Base-by-base conservation (phyloP, 352 stramenopile species). In the Phytopythium sindhum region DNA sequence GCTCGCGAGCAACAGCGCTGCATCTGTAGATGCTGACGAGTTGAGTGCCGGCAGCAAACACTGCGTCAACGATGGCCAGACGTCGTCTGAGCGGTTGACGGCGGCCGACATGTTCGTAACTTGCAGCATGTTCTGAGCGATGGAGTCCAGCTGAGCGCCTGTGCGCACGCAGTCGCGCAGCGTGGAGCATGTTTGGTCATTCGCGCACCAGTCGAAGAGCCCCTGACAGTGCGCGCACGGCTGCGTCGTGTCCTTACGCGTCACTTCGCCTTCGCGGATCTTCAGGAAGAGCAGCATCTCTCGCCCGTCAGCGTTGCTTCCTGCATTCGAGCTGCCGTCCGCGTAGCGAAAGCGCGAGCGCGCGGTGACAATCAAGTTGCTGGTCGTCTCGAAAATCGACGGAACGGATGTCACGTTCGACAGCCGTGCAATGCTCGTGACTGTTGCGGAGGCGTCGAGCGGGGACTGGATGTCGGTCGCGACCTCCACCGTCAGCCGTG, bases 181-280 rank as follows among this genome's bases (percentile, higher is more conserved):
- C n/a, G 62, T 60, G 11, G 72, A 60, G 63, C 80, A 89, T n/a
- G 35, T 56, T 9, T 70, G 19, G 42, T 89, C 70, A 21, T 64
- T 71, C 26, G 63, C 17, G 35, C 80, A 86, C 70, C 69, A 84
- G 29, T 86, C 77, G 50, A 69, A 78, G 29, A 85, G 65, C 51
- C 81, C 75, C 55, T 78, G 71, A 50, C 80, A 89, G 63, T 86
- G 77, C 12, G 75, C 73, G 44, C 79, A 88, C 0, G 75, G 70
- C 66, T 79, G 66, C 15, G 73, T 73, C 39, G 60, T 75, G 57
- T 81, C 74, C 48, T 84, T 85, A 9, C 71, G 55, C 37, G 69
- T 75, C 48, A 75, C 68, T 23, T 66, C 52, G 35, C 73, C 74
- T 12, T 57, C 42, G 1, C 70, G 61, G 60, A 89, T 70, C 48